Base-by-base conservation (phyloP, 1,139 yeast genomes). In the Oligophagozyma castellii region DNA sequence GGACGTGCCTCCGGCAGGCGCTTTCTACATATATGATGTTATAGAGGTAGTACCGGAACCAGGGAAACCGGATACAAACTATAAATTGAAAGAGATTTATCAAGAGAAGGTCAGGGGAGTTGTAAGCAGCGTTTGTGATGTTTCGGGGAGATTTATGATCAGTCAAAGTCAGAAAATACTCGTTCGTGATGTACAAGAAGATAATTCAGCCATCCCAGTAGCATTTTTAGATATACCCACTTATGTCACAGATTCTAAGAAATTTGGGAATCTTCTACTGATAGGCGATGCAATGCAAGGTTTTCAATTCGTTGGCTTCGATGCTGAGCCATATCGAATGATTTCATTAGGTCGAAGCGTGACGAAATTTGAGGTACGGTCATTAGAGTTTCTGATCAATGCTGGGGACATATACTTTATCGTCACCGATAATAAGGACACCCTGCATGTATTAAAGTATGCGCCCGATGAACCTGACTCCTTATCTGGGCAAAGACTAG, bases 261-360 rank as follows among this genome's bases (percentile, higher is more conserved):
- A 84, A 39, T 73, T 81, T 50, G 89, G 93, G 22, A 83, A 86
- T 51, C 58, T 86, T 46, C 51, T 86, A 16, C 43, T 83, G 2
- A 55, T 84, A 16, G 94, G 93, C 12, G 99, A 89, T 54, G 64
- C 83, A 0, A 63, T 74, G 53, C 78, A 80, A 40, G 78, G 93
- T 40, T 62, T 83, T 5, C 74, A 89, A 65, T 63, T 92, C 33
- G 76, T 75, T 15, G 96, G 95, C 1, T 86, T 84, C 55, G 94
- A 86, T 48, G 89, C 93, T 3, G 95, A 89, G 44, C 99, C 98
- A 1, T 86, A 80, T 53, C 61, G 95, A 39, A 73, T 89, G 76
- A 63, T 81, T 15, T 55, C 69, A 39, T 56, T 92, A 31, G 89
- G 94, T 5, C 79, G 78, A 44, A 94, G 86, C 49, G 62, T 70